Conservation (phyloP, 2,329 filamentous ascomycete species). For the Ophiostoma himal-ulmi region DNA sequence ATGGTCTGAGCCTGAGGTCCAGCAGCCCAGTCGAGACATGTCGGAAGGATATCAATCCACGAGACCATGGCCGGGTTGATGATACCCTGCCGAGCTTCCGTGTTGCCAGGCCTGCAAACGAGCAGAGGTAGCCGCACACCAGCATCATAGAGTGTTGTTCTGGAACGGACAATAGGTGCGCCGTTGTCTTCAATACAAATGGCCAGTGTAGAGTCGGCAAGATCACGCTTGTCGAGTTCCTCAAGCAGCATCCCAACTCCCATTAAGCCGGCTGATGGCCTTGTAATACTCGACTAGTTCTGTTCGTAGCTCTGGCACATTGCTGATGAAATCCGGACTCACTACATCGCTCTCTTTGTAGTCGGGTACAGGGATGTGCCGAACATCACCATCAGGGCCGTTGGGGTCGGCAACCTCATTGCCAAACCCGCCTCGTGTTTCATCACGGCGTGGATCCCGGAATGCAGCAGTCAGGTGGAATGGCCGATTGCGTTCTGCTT, state of each 20-base stretch:
- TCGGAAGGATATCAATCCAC: not conserved
- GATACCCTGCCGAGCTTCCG: not conserved
- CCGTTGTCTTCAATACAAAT: slow-evolving; percentile 40
- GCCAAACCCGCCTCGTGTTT: not conserved
- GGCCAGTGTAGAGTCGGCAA: slow-evolving; percentile 36
- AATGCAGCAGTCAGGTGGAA: not conserved
- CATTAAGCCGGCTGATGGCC: not conserved
- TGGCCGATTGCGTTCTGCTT: not conserved
- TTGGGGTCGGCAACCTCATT: not conserved
- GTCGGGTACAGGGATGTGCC: not conserved
- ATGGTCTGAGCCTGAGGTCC: not conserved
- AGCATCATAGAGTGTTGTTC: slow-evolving; percentile 44
- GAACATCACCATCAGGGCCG: not conserved
- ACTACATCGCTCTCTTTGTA: not conserved
- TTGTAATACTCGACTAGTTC: not conserved
- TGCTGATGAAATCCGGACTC: not conserved
- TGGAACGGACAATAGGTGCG: slow-evolving; percentile 40
- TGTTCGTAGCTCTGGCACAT: not conserved
- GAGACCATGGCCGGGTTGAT: not conserved
- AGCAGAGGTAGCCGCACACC: slow-evolving; percentile 38
- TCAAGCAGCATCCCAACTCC: not conserved
- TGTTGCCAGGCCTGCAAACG: not conserved
- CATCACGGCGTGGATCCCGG: not conserved
- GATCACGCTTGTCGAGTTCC: not conserved
- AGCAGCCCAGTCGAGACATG: not conserved